A percentile compares a stretch with the other conserved stretches of the same genome.
phyloP scores from a whole-genome alignment of 2,329 filamentous ascomycete species.

The Dactylonectria estremocensis region DNA sequence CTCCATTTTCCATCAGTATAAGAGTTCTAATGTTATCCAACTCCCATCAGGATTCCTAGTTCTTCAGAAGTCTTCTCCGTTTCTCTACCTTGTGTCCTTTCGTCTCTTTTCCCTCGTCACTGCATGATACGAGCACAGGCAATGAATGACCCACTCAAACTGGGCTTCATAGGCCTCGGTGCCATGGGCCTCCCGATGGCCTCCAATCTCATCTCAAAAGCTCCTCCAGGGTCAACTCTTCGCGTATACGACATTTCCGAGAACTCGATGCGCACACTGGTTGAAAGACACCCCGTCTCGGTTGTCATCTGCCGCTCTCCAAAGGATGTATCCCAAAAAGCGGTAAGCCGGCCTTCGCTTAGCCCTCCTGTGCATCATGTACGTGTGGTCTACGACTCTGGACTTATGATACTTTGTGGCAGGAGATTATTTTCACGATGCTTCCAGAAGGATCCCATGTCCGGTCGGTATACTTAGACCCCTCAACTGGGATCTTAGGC shows the following conservation, averaged over 20 bases:
- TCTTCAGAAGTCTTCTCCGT: not conserved
- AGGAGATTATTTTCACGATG: slow-evolving; percentile 31
- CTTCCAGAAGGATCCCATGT: slow-evolving; percentile 28
- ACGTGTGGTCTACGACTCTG: not conserved
- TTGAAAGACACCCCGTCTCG: too few species aligned
- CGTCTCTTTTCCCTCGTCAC: not conserved
- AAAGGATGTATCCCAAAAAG: too few species aligned
- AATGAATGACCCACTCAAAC: not conserved
- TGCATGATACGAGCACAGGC: too few species aligned
- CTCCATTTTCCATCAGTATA: too few species aligned
- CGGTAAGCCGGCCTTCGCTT: not conserved
- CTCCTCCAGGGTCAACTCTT: not conserved
- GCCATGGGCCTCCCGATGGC: slow-evolving; percentile 29
- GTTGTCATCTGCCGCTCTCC: too few species aligned
- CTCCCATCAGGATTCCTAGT: not conserved
- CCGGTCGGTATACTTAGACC: slow-evolving; percentile 15
- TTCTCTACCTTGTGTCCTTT: too few species aligned
- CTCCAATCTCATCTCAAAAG: slow-evolving; percentile 10
- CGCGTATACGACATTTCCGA: slow-evolving; percentile 16
- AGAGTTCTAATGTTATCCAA: too few species aligned
- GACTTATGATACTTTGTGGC: not conserved
- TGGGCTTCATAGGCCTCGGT: slow-evolving; percentile 27
- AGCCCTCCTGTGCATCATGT: not conserved
- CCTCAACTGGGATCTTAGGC: slow-evolving; percentile 8
- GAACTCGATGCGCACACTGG: not conserved